Evolutionary conservation across 129 eudicot species (phyloP), one percentile per base, ranked within the genome.

Genomic region (Flaveria trinervia): DNA sequence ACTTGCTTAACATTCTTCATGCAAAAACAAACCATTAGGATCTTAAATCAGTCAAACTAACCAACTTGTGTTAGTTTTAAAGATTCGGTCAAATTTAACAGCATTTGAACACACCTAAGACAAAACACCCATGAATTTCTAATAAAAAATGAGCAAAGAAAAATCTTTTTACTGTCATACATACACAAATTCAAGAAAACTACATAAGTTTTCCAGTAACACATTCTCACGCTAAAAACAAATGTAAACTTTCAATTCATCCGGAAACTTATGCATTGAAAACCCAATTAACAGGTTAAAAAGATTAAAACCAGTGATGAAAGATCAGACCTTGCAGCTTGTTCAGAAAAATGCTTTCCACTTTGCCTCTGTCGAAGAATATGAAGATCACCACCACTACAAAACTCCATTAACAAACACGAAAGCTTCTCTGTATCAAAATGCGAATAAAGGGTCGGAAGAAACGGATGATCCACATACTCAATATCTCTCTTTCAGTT

Each of bases 361-460:
- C 88, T 81, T 79, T 93, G 97, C 0, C 97, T 86, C 71, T 93
- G 98, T 14, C 98, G 84, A 39, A 90, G 97, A 80, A 93, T 79
- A 77, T 93, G 98, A 33, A 93, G 89, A 84, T 93, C 98, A 6
- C 98, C 98, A 20, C 98, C 98, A 51, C 93, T 93, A 76, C 98
- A 93, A 70, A 90, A 93, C 87, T 93, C 98, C 91, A 93, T 93
- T 1, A 93, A 73, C 93, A 93, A 77, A 68, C 98, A 93, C 56
- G 97, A 90, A 76, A 93, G 88, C 77, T 93, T 93, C 7, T 93
- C 96, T 5, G 98, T 93, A 64, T 90, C 98, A 36, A 93, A 88
- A 88, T 93, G 98, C 16, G 96, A 93, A 62, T 93, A 93, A 65
- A 93, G 89, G 7, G 97, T 87, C 0, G 98, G 98, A 62, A 93